phyloP scores from a whole-genome alignment of 2,329 filamentous ascomycete species.

The Mycogone perniciosa region DNA sequence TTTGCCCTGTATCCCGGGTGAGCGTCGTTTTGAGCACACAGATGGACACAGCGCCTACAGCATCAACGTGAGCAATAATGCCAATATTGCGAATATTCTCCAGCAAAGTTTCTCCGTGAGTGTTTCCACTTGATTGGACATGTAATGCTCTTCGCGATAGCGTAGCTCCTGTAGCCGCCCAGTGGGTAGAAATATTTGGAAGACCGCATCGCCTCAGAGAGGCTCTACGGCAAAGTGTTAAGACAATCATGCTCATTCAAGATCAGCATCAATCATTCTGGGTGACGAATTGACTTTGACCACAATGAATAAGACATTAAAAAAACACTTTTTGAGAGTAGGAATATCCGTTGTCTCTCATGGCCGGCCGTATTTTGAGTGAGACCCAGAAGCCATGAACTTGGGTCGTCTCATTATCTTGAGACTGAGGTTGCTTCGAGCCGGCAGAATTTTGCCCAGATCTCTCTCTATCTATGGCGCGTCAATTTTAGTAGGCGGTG shows the following conservation, averaged over 20 bases:
- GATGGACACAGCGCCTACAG: constrained; percentile 38
- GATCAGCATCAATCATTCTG: neutral
- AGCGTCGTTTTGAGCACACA: neutral
- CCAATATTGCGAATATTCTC: constrained; percentile 82
- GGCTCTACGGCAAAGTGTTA: constrained; percentile 12
- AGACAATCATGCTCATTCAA: constrained; percentile 13
- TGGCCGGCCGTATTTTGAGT: no score
- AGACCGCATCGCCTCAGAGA: constrained; percentile 4
- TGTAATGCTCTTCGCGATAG: neutral
- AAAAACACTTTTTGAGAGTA: no score
- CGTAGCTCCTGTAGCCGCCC: neutral
- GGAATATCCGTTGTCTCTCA: no score
- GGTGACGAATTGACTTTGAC: neutral
- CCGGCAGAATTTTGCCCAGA: neutral
- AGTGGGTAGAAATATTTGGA: neutral
- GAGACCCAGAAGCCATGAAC: no score
- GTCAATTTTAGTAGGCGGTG: neutral
- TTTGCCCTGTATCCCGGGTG: constrained; percentile 57
- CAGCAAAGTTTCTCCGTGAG: constrained; percentile 13
- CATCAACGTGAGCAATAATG: constrained; percentile 98
- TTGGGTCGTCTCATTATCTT: no score
- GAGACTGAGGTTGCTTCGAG: neutral
- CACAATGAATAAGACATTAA: no score
- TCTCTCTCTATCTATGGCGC: neutral
- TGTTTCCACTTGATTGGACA: neutral